A percentile compares a stretch with the other conserved stretches of the same genome.
phyloP scores from a whole-genome alignment of 164 flowering plant species.

The Chimonanthus praecox region DNA sequence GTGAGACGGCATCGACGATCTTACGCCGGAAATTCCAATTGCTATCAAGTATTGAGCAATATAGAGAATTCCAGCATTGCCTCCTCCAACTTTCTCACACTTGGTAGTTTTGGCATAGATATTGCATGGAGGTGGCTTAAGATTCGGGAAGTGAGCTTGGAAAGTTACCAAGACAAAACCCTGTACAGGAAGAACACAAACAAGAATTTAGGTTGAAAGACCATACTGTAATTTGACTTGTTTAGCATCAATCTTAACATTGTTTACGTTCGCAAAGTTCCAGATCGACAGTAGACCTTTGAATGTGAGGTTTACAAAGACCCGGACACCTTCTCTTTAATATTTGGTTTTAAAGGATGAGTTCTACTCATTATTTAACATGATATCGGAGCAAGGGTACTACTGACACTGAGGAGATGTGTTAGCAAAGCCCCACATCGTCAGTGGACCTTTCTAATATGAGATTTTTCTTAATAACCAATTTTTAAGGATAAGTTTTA shows the following conservation, averaged over 20 bases:
- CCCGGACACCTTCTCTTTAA: too few relatives aligned
- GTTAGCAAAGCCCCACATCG: too few relatives aligned
- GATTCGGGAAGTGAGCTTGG: conserved; percentile 52
- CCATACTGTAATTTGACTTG: too few relatives aligned
- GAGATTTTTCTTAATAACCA: too few relatives aligned
- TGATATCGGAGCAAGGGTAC: too few relatives aligned
- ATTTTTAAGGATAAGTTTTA: too few relatives aligned
- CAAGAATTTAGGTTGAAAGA: neutral
- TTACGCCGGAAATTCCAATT: conserved; percentile 44
- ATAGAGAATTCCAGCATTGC: conserved; percentile 37
- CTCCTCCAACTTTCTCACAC: conserved; percentile 30
- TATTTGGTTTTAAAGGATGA: neutral
- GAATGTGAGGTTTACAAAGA: too few relatives aligned
- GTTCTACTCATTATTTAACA: neutral
- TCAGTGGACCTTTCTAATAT: too few relatives aligned
- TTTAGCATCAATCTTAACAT: neutral
- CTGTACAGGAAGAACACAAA: conserved; percentile 14
- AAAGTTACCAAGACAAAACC: conserved; percentile 46
- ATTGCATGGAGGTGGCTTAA: conserved; percentile 43
- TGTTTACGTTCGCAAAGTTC: neutral
- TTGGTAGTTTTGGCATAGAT: conserved; percentile 21
- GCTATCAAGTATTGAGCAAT: conserved; percentile 45
- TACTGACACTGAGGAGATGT: too few relatives aligned
- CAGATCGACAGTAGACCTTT: too few relatives aligned
- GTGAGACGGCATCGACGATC: conserved; percentile 50